Conservation (phyloP, 345 rosid genomes). For the Hypericum perforatum region DNA sequence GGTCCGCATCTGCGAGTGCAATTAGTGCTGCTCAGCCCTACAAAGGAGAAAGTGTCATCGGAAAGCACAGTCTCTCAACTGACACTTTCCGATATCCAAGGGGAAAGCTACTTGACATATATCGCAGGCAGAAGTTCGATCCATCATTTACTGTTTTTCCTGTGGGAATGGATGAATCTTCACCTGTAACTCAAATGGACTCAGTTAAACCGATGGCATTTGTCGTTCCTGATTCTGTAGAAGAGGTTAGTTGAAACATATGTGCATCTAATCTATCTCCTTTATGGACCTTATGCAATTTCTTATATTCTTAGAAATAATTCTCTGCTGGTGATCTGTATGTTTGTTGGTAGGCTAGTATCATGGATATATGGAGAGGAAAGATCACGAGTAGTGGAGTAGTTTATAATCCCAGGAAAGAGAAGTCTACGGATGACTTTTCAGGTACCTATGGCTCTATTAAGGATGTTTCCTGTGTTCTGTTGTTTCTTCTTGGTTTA, state of each 20-base stretch:
- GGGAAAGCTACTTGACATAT: conserved; percentile 23
- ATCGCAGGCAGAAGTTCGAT: conserved; percentile 9
- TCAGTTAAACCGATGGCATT: conserved; percentile 17
- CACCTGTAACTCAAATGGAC: conserved; percentile 9
- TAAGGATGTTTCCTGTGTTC: neutral
- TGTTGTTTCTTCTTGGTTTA: neutral
- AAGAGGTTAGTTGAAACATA: conserved; percentile 10
- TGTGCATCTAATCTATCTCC: no score
- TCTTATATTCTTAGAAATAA: no score
- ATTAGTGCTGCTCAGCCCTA: conserved; percentile 11
- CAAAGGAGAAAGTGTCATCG: conserved; percentile 1
- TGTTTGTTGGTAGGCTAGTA: conserved; percentile 4
- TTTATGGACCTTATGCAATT: no score
- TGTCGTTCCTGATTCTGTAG: conserved; percentile 14
- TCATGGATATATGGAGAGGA: conserved; percentile 18
- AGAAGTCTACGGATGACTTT: conserved; percentile 9
- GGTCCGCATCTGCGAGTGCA: conserved; percentile 2
- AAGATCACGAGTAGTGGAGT: conserved; percentile 13
- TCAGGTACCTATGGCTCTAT: conserved; percentile 1
- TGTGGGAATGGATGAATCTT: conserved; percentile 11
- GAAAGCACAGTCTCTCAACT: no score
- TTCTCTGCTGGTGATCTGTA: no score
- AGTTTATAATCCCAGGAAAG: neutral
- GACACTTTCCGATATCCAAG: conserved; percentile 18
- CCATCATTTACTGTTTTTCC: conserved; percentile 1